Evolutionary conservation across 2,329 filamentous ascomycete species (phyloP), one percentile per base, ranked within the genome.

Genomic region (Massarina eburnea): DNA sequence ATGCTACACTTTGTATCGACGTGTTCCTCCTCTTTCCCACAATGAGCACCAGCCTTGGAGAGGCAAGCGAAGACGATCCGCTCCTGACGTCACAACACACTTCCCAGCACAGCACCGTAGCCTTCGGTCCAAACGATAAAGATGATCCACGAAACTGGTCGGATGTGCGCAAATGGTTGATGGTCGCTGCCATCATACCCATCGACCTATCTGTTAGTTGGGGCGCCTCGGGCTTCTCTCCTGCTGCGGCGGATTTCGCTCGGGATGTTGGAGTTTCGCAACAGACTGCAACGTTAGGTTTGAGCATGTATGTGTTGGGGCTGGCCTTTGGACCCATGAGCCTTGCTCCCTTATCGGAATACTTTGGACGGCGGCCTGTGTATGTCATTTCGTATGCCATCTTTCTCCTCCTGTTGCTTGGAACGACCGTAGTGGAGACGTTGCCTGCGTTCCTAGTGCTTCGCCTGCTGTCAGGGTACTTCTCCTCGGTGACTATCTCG

Each of bases 151-250:
- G 66, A 8, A 70, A 71, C 47, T 71, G 68, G 68, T 41, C 60
- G 2, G 33, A 39, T 30, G 41, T 51, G 24, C 58, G 61, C 20
- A 70, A 70, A 59, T 70, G 67, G 66, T 39, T 64, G 6, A 66
- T 70, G 59, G 55, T 70, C 4, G 61, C 60, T 21, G 59, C 59
- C 15, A 68, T 71, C 27, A 58, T 67, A 2, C 59, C 67, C 22
- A 68, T 70, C 39, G 66, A 70, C 39, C 57, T 68, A 26, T 64
- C 59, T 29, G 66, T 69, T 22, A 64, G 61, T 14, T 78, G 74
- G 69, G 73, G 72, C 8, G 75, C 75, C 1, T 76, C 73, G 5
- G 75, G 75, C 8, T 78, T 74, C 54, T 76, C 73, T 2, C 75
- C 76, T 1, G 72, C 68, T 0, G 59, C 66, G 12, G 54, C 48